A percentile compares a stretch with the other conserved stretches of the same genome.
These are phyloP conservation scores for Dioscorea dumetorum DNA, from an alignment of 106 monocot species.

Conservation along the genomic window DNA sequence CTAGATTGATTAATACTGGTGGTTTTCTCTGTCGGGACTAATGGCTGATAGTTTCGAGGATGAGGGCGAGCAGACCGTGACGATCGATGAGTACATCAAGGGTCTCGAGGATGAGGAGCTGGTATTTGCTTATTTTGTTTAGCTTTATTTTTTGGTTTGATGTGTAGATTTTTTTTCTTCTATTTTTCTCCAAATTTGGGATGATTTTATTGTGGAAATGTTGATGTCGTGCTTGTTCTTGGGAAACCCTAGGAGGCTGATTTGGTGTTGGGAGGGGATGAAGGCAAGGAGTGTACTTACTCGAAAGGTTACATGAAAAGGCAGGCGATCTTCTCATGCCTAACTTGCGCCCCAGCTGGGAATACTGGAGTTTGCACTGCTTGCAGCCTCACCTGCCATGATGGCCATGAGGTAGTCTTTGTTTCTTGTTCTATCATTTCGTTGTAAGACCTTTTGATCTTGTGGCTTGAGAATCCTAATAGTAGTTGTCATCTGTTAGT, in stretches of 20 bases:
- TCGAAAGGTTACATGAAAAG: conserved; percentile 82
- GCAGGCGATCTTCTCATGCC: conserved; percentile 94
- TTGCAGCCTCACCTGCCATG: conserved; percentile 82
- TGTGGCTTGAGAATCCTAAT: not conserved
- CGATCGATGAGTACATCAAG: conserved; percentile 85
- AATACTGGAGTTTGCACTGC: conserved; percentile 94
- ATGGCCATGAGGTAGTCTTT: conserved; percentile 79
- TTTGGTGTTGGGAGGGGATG: conserved; percentile 94
- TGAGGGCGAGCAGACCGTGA: conserved; percentile 66
- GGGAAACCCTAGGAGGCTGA: conserved; percentile 77
- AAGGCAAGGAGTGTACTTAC: conserved; percentile 95
- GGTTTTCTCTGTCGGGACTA: not conserved
- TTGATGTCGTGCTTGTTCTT: conserved; percentile 5
- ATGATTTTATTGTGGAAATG: no score
- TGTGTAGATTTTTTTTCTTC: not conserved
- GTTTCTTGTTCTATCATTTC: not conserved
- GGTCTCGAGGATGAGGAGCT: conserved; percentile 77
- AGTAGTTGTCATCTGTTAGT: no score
- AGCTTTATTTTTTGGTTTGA: not conserved
- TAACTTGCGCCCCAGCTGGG: conserved; percentile 83
- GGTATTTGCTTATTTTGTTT: conserved; percentile 27
- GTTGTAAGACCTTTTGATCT: not conserved
- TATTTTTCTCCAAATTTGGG: no score
- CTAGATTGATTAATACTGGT: not conserved
- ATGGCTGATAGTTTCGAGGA: conserved; percentile 80